Evolutionary conservation across 75 land plant species (phyloP).

Genomic region (Selaginella moellendorffii): DNA sequence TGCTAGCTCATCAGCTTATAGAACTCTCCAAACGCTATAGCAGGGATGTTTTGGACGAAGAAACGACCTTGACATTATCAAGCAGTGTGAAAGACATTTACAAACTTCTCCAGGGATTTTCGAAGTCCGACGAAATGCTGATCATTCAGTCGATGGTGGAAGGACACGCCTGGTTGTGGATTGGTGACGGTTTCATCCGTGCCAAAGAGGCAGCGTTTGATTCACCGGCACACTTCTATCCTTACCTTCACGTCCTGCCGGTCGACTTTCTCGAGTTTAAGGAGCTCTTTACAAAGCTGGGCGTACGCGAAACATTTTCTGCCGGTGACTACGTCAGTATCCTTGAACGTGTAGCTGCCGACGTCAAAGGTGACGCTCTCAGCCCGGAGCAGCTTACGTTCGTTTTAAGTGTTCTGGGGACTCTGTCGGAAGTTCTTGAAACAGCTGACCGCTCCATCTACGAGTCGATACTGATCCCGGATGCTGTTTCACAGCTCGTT

Average conservation of each 20-base stretch:
- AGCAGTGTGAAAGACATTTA: too few species aligned
- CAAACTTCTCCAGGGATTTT: too few species aligned
- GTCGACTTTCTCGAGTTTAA: constrained; percentile 55
- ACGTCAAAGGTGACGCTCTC: constrained; percentile 41
- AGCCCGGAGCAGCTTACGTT: constrained; percentile 62
- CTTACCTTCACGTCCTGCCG: constrained; percentile 78
- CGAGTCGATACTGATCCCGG: constrained; percentile 38
- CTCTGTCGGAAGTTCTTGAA: constrained; percentile 41
- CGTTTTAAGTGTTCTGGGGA: constrained; percentile 69
- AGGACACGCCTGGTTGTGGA: constrained; percentile 71
- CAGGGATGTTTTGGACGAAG: too few species aligned
- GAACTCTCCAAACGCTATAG: constrained; percentile 44
- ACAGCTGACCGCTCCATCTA: constrained; percentile 11
- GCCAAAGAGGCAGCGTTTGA: constrained; percentile 69
- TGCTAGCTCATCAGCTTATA: constrained; percentile 49
- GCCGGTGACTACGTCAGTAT: constrained; percentile 45
- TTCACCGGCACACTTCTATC: constrained; percentile 81
- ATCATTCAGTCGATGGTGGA: constrained; percentile 39
- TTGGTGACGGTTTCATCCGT: constrained; percentile 72
- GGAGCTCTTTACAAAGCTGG: constrained; percentile 46
- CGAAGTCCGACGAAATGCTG: constrained; percentile 33
- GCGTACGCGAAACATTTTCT: constrained; percentile 57
- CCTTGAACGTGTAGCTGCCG: constrained; percentile 43
- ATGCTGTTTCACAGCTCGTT: constrained; percentile 43
- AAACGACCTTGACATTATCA: too few species aligned